These are phyloP conservation scores for Shiraia bambusicola DNA, from an alignment of 2,329 filamentous ascomycete genomes.

Conservation along the genomic window DNA sequence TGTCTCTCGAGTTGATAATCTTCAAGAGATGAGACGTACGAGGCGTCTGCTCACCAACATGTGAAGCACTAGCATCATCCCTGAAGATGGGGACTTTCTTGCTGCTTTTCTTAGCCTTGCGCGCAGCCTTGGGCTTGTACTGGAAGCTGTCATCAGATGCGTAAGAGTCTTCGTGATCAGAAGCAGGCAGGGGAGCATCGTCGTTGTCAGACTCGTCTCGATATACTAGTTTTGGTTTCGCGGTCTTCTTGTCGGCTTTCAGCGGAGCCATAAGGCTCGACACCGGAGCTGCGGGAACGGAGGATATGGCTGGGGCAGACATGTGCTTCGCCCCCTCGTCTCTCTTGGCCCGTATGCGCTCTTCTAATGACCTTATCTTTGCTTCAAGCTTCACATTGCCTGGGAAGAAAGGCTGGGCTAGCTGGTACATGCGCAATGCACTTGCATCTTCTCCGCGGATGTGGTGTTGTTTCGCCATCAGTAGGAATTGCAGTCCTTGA, in stretches of 20 bases:
- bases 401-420: conserved; percentile 82
- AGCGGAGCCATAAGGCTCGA: conserved; percentile 43
- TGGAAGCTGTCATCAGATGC: conserved; percentile 43
- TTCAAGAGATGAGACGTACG: conserved; percentile 64
- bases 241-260: conserved; percentile 25
- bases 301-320: conserved; percentile 15
- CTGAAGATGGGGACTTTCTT: conserved; percentile 44
- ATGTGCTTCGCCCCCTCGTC: conserved; percentile 27
- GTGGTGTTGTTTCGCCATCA: conserved; percentile 92
- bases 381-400: conserved; percentile 71
- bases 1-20: conserved; percentile 73
- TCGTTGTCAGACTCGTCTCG: conserved; percentile 38
- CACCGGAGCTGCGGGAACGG: conserved; percentile 16
- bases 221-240: conserved; percentile 16
- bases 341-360: conserved; percentile 50
- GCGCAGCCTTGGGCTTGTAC: conserved; percentile 39
- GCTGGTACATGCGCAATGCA: conserved; percentile 82
- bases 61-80: conserved; percentile 23
- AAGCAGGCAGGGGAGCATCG: conserved; percentile 41
- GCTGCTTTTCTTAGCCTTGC: conserved; percentile 34
- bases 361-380: conserved; percentile 58
- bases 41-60: conserved; percentile 48
- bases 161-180: conserved; percentile 44
- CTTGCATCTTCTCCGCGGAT: conserved; percentile 76
- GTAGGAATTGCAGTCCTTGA: conserved; percentile 78